Percentiles rank a stretch among this genome's conserved stretches.
Conservation (phyloP, 1,284 basidiomycete species). For the Marasmius oreades region DNA sequence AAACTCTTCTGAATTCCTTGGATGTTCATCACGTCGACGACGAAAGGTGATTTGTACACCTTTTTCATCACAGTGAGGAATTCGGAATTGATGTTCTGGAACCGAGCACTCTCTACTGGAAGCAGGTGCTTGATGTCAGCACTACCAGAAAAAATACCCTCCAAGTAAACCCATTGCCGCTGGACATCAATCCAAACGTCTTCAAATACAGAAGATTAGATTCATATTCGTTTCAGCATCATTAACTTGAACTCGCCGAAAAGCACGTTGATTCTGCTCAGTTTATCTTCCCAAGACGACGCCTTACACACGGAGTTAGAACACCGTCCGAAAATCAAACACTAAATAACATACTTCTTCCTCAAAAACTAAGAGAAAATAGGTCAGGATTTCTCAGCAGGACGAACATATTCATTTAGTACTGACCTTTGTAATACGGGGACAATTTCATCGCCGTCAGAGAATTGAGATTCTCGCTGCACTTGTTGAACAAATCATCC, state of each 20-base stretch:
- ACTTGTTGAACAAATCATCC: slow-evolving; percentile 98
- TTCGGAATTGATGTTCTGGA: slow-evolving; percentile 98
- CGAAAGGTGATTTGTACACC: slow-evolving; percentile 98
- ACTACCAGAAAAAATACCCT: slow-evolving; percentile 99
- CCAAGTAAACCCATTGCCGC: slow-evolving; percentile 99
- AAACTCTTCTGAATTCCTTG: slow-evolving; percentile 95
- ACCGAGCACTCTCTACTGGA: slow-evolving; percentile 94
- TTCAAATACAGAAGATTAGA: slow-evolving; percentile 24
- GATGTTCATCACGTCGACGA: slow-evolving; percentile 96
- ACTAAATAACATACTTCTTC: slow-evolving; percentile 64
- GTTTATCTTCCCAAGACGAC: slow-evolving; percentile 90
- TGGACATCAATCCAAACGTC: slow-evolving; percentile 99
- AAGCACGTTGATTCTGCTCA: slow-evolving; percentile 92
- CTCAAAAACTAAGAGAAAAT: slow-evolving; percentile 70
- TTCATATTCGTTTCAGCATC: slow-evolving; percentile 1
- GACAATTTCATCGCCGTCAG: slow-evolving; percentile 96
- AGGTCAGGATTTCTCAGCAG: slow-evolving; percentile 1
- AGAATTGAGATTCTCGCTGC: slow-evolving; percentile 94
- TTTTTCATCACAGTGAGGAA: slow-evolving; percentile 99
- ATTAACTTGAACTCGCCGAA: slow-evolving; percentile 63
- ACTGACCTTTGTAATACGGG: slow-evolving; percentile 89
- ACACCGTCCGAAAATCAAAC: not conserved
- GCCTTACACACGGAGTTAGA: slow-evolving; percentile 43
- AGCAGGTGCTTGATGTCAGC: slow-evolving; percentile 98
- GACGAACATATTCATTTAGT: not conserved